Evolutionary conservation across 305 asterid species (phyloP), one percentile per base, ranked within the genome.

Genomic region (Fraxinus floribunda): DNA sequence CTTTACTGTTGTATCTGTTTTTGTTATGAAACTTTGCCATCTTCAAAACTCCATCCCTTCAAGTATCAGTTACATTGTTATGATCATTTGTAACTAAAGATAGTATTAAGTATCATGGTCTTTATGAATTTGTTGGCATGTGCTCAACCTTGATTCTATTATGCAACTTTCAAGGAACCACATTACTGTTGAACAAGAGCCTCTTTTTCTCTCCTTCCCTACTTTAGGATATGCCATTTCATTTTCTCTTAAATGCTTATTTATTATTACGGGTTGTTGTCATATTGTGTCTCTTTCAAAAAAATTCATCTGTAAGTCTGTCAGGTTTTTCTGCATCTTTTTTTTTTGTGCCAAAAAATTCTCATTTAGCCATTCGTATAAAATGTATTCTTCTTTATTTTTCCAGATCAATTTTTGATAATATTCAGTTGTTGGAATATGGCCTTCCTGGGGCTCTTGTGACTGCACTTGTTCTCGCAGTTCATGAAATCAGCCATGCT

Each of bases 391-490:
- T 82, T 83, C 83, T 55, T 72, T 72, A 35, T 83, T 76, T 76
- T 83, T 83, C 66, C 97, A 96, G 99, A 86, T 93, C 97, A 82
- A 84, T 89, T 84, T 86, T 92, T 68, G 95, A 94, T 87, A 91
- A 93, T 81, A 86, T 86, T 38, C 95, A 92, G 80, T 89, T 91
- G 89, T 88, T 94, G 91, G 86, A 88, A 87, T 83, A 87, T 81
- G 99, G 99, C 82, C 91, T 96, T 84, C 97, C 98, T 38, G 99
- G 99, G 88, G 98, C 97, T 82, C 92, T 94, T 81, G 95, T 92
- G 73, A 94, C 98, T 81, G 93, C 97, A 76, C 91, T 96, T 64
- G 82, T 93, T 85, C 89, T 96, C 66, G 97, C 90, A 16, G 94
- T 87, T 36, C 99, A 96, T 86, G 98, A 96, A 89, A 84, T 93